Conservation (phyloP, 73 alveolate species). For the Paramecium sonneborni region DNA sequence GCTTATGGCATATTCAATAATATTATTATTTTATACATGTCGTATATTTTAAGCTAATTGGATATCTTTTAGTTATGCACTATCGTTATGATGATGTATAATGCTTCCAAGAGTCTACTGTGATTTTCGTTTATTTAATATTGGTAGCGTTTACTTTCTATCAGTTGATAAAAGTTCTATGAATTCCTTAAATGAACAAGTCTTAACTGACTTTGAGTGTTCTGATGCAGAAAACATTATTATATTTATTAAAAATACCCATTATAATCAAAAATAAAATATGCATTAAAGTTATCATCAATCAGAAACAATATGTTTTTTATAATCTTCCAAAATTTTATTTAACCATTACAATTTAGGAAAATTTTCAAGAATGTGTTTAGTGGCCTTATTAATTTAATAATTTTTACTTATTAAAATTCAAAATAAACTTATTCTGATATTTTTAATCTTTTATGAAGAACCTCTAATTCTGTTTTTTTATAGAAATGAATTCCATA, state of each 20-base stretch:
- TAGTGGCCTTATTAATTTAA: background rate
- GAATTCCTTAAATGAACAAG: background rate
- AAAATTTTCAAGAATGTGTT: background rate
- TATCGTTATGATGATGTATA: background rate
- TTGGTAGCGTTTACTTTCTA: background rate
- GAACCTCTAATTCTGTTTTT: constrained; percentile 29
- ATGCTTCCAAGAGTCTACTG: background rate
- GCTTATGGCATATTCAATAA: background rate
- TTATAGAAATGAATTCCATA: constrained; percentile 42
- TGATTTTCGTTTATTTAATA: background rate
- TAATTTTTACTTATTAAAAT: background rate
- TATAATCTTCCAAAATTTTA: too few relatives aligned
- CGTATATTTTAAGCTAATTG: background rate
- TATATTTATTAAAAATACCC: background rate
- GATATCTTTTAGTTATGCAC: background rate
- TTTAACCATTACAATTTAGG: constrained; percentile 23
- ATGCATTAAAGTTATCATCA: background rate
- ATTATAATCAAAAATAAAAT: too few relatives aligned
- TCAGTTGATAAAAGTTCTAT: background rate
- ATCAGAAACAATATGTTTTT: background rate
- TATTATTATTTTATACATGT: background rate
- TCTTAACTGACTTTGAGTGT: background rate
- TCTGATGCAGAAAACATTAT: background rate
- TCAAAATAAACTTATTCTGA: background rate
- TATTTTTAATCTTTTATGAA: constrained; percentile 25